phyloP scores from a whole-genome alignment of 192 early-diverging fungal species.

The Coemansia sp. region DNA sequence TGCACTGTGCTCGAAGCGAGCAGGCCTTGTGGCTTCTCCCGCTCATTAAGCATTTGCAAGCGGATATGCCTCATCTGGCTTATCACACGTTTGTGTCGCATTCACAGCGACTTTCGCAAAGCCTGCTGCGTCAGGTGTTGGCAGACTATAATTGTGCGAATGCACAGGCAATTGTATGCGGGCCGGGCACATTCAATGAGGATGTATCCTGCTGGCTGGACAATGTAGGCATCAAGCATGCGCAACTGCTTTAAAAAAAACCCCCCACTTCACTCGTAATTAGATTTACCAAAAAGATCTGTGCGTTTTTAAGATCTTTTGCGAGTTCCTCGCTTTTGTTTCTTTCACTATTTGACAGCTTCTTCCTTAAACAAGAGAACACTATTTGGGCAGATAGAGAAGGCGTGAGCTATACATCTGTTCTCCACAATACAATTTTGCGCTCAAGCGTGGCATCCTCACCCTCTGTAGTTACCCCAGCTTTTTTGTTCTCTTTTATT shows the following conservation, averaged over 20 bases:
- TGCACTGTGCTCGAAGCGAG: slow-evolving; percentile 26
- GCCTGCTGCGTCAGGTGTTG: not conserved
- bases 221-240: slow-evolving; percentile 6
- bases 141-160: not conserved
- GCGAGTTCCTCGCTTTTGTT: not conserved
- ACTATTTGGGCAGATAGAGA: too few species aligned
- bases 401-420: not conserved
- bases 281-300: too few species aligned
- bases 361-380: too few species aligned
- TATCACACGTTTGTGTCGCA: slow-evolving; percentile 21
- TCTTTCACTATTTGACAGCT: not conserved
- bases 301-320: not conserved
- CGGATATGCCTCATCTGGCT: slow-evolving; percentile 14
- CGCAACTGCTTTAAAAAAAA: slow-evolving; percentile 18
- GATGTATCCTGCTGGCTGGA: slow-evolving; percentile 23
- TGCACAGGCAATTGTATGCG: slow-evolving; percentile 28
- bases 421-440: not conserved
- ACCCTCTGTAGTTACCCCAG: not conserved
- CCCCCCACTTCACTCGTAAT: too few species aligned
- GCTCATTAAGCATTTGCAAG: slow-evolving; percentile 3
- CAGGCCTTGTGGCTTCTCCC: slow-evolving; percentile 18
- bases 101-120: not conserved
- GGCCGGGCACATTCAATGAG: slow-evolving; percentile 31
- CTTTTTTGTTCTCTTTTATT: slow-evolving; percentile 2
- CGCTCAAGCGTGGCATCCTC: not conserved